Percentiles rank a stretch among this genome's conserved stretches.
Evolutionary conservation across 305 asterid genomes (phyloP).

Genomic region (Fraxinus platypoda): DNA sequence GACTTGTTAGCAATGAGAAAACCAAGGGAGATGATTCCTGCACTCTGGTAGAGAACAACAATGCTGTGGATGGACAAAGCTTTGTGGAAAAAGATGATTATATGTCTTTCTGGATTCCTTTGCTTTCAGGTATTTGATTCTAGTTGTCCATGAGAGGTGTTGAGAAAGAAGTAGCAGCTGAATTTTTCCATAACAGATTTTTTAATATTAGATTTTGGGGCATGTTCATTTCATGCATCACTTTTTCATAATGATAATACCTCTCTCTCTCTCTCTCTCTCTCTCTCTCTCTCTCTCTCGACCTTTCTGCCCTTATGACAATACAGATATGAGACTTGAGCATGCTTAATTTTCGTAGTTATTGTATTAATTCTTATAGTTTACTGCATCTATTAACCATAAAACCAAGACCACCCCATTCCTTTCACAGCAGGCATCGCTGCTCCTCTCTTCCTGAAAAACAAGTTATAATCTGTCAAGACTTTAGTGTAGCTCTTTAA

Average conservation of each 20-base stretch:
- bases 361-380: conserved; percentile 5
- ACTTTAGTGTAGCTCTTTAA: conserved; percentile 20
- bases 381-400: neutral
- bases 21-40: conserved; percentile 45
- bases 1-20: conserved; percentile 69
- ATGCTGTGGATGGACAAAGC: conserved; percentile 53
- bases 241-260: neutral
- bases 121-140: conserved; percentile 71
- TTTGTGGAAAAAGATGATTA: conserved; percentile 62
- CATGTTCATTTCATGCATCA: neutral
- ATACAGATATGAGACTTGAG: neutral
- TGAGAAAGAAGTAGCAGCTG: conserved; percentile 18
- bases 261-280: neutral
- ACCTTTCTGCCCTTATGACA: neutral
- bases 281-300: neutral
- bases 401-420: conserved; percentile 1
- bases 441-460: conserved; percentile 7
- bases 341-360: conserved; percentile 1
- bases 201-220: neutral
- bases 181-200: neutral
- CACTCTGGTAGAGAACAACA: conserved; percentile 33
- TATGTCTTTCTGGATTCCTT: conserved; percentile 78
- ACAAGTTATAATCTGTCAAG: conserved; percentile 13
- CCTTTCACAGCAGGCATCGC: conserved; percentile 4
- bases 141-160: conserved; percentile 18